Percentiles rank a stretch among this genome's conserved stretches.
phyloP scores from a whole-genome alignment of 768 basidiomycete genomes.

The Pisolithus microcarpus region DNA sequence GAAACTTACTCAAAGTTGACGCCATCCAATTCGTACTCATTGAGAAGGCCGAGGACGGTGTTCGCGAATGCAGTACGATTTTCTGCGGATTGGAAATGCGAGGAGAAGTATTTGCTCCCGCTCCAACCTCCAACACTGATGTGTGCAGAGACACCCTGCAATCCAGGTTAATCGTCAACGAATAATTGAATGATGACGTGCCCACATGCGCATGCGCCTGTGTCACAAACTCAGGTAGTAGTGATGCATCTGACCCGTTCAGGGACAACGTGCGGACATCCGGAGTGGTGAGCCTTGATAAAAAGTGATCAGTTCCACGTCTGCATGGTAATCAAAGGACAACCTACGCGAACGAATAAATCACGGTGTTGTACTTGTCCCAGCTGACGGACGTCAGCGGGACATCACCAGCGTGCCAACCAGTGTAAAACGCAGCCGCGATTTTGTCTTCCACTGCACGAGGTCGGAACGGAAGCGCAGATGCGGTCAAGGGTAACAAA shows the following conservation, averaged over 20 bases:
- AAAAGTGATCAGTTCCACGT: background rate
- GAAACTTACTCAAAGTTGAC: slow-evolving; percentile 32
- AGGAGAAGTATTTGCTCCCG: slow-evolving; percentile 58
- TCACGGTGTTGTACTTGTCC: slow-evolving; percentile 66
- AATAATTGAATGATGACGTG: background rate
- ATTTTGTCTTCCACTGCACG: slow-evolving; percentile 13
- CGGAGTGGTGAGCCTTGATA: slow-evolving; percentile 28
- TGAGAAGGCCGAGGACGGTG: slow-evolving; percentile 43
- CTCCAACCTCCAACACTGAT: slow-evolving; percentile 68
- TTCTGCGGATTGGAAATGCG: slow-evolving; percentile 44
- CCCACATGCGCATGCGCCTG: slow-evolving; percentile 33
- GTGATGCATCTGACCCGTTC: slow-evolving; percentile 35
- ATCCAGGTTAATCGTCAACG: background rate
- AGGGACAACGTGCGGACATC: slow-evolving; percentile 28
- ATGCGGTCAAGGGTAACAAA: background rate
- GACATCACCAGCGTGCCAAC: slow-evolving; percentile 49
- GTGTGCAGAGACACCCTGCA: slow-evolving; percentile 48
- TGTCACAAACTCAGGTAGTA: slow-evolving; percentile 53
- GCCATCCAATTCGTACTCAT: slow-evolving; percentile 49
- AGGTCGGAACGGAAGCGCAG: background rate
- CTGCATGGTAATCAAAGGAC: background rate
- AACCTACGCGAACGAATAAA: slow-evolving; percentile 60
- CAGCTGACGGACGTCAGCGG: slow-evolving; percentile 51
- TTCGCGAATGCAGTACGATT: slow-evolving; percentile 62
- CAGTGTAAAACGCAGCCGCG: slow-evolving; percentile 59